These are phyloP conservation scores for Lactifluus rugatus DNA, from an alignment of 768 basidiomycete species.

Conservation along the genomic window DNA sequence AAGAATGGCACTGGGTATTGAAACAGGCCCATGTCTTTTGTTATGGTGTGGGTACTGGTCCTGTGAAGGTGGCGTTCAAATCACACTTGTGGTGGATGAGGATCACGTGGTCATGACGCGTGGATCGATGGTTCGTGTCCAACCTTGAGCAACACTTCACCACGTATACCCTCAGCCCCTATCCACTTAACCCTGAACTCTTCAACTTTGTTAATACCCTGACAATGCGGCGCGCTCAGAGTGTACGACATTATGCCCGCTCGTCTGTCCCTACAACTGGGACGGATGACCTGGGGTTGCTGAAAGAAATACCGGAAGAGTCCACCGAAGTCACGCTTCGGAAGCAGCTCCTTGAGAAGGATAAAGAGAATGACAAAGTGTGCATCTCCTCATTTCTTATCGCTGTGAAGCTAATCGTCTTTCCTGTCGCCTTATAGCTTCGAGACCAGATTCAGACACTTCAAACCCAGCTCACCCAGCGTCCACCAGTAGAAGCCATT, in stretches of 20 bases:
- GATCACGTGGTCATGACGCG: slow-evolving; percentile 9
- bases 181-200: not conserved
- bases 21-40: too few relatives aligned
- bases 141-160: too few relatives aligned
- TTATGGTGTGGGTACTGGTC: too few relatives aligned
- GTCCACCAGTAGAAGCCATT: slow-evolving; percentile 59
- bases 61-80: not conserved
- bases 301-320: slow-evolving; percentile 17
- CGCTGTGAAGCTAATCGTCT: not conserved
- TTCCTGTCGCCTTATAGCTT: slow-evolving; percentile 33
- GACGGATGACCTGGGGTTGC: slow-evolving; percentile 14
- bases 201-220: not conserved
- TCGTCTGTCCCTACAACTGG: slow-evolving; percentile 4
- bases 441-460: slow-evolving; percentile 52
- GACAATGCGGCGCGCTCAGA: slow-evolving; percentile 18
- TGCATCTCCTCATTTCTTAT: not conserved
- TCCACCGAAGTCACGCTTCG: slow-evolving; percentile 13
- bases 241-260: slow-evolving; percentile 16
- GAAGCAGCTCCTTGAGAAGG: slow-evolving; percentile 19
- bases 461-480: slow-evolving; percentile 52
- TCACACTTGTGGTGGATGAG: not conserved
- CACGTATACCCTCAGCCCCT: slow-evolving; percentile 5
- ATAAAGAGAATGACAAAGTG: slow-evolving; percentile 18
- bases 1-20: not conserved
- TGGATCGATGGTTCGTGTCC: not conserved